A percentile compares a stretch with the other conserved stretches of the same genome.
Conservation (phyloP, 768 basidiomycete genomes). For the Clavaria fumosa region DNA sequence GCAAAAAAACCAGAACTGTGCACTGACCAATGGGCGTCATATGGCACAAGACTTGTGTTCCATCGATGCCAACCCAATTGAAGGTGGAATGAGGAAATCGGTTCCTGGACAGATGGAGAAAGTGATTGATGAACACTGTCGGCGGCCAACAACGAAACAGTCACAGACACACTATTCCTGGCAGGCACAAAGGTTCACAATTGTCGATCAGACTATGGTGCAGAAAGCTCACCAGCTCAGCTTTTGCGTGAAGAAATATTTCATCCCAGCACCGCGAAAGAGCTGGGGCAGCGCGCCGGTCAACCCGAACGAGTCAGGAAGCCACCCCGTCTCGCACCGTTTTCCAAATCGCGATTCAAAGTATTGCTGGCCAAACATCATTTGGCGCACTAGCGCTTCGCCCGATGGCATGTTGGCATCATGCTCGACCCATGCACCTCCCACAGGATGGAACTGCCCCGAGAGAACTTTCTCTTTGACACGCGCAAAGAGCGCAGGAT, state of each 20-base stretch:
- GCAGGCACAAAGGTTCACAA: constrained; percentile 1
- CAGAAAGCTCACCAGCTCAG: constrained; percentile 52
- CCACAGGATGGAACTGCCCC: constrained; percentile 77
- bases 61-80: constrained; percentile 94
- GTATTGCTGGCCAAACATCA: constrained; percentile 83
- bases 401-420: constrained; percentile 94
- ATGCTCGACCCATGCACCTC: constrained; percentile 89
- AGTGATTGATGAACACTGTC: too few species aligned
- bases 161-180: constrained; percentile 75
- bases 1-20: not conserved
- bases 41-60: constrained; percentile 86
- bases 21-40: constrained; percentile 77
- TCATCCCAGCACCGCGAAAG: constrained; percentile 67
- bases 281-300: constrained; percentile 87
- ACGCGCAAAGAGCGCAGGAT: constrained; percentile 69
- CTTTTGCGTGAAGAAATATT: constrained; percentile 97
- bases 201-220: not conserved
- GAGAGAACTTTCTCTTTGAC: constrained; percentile 61
- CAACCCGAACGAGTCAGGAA: constrained; percentile 87
- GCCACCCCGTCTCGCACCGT: constrained; percentile 63
- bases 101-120: constrained; percentile 38
- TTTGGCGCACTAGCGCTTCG: constrained; percentile 85
- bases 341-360: constrained; percentile 52
- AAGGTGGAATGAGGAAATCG: constrained; percentile 91
- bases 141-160: too few species aligned